Percentiles rank a stretch among this genome's conserved stretches.
These are phyloP conservation scores for Tranzscheliella williamsii DNA, from an alignment of 1,284 basidiomycete species.

Conservation along the genomic window DNA sequence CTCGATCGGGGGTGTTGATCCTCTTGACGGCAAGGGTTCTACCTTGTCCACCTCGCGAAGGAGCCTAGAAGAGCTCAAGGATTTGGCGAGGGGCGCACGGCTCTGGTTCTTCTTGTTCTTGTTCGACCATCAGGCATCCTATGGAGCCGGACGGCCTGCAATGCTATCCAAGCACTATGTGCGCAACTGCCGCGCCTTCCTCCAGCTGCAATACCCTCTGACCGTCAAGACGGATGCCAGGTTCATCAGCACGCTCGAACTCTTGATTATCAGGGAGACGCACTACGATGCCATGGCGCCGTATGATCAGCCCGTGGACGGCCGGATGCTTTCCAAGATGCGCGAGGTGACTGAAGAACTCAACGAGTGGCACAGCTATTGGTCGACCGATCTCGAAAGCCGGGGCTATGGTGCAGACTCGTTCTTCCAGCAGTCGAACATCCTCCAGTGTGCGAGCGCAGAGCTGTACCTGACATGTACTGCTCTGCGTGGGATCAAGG, in stretches of 20 bases:
- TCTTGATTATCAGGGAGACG: slow-evolving; percentile 84
- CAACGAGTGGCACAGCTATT: slow-evolving; percentile 86
- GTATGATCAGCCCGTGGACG: slow-evolving; percentile 81
- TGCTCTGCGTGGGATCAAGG: slow-evolving; percentile 72
- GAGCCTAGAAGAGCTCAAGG: slow-evolving; percentile 29
- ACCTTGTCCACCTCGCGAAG: slow-evolving; percentile 10
- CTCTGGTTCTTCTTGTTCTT: slow-evolving; percentile 93
- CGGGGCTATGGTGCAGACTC: slow-evolving; percentile 80
- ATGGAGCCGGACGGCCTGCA: slow-evolving; percentile 85
- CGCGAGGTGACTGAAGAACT: slow-evolving; percentile 79
- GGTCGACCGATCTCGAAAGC: slow-evolving; percentile 75
- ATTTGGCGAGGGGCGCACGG: slow-evolving; percentile 65
- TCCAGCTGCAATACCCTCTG: slow-evolving; percentile 79
- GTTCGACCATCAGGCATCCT: slow-evolving; percentile 81
- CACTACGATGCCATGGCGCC: slow-evolving; percentile 80
- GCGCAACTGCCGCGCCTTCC: slow-evolving; percentile 79
- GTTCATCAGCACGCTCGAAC: slow-evolving; percentile 80
- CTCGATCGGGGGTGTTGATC: slow-evolving; percentile 2
- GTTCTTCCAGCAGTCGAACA: slow-evolving; percentile 79
- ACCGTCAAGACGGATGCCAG: slow-evolving; percentile 83
- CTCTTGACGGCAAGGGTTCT: not conserved
- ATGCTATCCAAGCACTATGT: slow-evolving; percentile 79
- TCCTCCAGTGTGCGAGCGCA: slow-evolving; percentile 83
- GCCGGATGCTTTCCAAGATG: slow-evolving; percentile 80
- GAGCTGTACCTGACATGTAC: slow-evolving; percentile 92